A percentile compares a stretch with the other conserved stretches of the same genome.
Evolutionary conservation across 2,329 filamentous ascomycete genomes (phyloP).

Genomic region (Seiridium unicorne): DNA sequence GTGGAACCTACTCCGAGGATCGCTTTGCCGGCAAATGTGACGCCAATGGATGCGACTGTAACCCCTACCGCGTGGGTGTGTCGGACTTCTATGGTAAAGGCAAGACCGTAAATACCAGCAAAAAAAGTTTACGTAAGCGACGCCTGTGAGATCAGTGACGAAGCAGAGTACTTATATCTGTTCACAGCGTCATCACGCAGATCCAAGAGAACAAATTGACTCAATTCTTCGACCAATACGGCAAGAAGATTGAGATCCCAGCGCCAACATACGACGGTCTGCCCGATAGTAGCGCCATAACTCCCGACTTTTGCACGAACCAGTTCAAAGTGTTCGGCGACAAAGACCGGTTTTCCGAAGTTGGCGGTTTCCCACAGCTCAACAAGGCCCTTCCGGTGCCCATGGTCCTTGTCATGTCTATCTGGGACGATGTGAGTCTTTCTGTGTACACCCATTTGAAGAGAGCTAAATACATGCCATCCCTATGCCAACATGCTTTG

Average conservation of each 20-base stretch:
- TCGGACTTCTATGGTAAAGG: constrained; percentile 59
- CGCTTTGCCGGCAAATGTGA: constrained; percentile 62
- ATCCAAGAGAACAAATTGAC: constrained; percentile 47
- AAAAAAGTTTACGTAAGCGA: constrained; percentile 17
- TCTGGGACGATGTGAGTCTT: constrained; percentile 53
- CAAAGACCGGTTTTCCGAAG: constrained; percentile 45
- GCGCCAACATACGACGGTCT: neutral
- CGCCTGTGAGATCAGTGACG: neutral
- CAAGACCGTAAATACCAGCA: constrained; percentile 21
- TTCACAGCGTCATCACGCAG: constrained; percentile 52
- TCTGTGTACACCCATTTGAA: neutral
- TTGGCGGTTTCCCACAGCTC: constrained; percentile 54
- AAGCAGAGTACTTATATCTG: neutral
- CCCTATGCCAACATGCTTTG: constrained; percentile 59
- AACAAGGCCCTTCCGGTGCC: constrained; percentile 49
- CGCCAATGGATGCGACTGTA: constrained; percentile 66
- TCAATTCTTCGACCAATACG: constrained; percentile 60
- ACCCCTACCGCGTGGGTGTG: constrained; percentile 64
- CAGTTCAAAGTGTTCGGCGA: constrained; percentile 45
- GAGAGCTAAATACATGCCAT: constrained; percentile 9
- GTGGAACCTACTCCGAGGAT: constrained; percentile 44
- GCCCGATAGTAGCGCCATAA: neutral
- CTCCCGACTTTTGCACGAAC: neutral
- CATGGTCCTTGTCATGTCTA: constrained; percentile 61
- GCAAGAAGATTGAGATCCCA: constrained; percentile 37